Base-by-base conservation (phyloP, 192 early-diverging fungal species). In the Rhizophagus clarus region DNA sequence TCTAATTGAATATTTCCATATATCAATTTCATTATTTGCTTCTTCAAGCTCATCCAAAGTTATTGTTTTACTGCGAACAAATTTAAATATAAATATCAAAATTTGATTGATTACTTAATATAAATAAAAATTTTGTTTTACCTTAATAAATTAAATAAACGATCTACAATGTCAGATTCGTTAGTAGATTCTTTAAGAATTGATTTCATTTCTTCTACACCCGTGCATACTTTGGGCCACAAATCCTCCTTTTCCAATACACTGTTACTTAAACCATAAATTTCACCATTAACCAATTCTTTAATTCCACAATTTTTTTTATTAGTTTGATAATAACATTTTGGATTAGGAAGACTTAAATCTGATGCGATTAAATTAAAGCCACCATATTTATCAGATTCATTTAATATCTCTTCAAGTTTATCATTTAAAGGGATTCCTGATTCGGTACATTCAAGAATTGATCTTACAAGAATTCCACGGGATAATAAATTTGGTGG, bases 241-340 rank as follows among this genome's bases (percentile, higher is more conserved):
- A 84, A 84, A 34, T 76, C 37, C 14, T 34, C 24, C 17, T 76
- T 47, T 20, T 34, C 24, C 17, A 87, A 63, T 8, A 81, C 32
- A 17, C 81, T 82, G 34, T 87, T 87, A 29, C 84, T 85, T 31
- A 87, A 56, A 14, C 86, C 86, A 63, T 87, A 84, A 60, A 80
- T 62, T 26, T 67, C 64, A 26, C 74, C 74, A 5, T 61, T 20
- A 17, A 79, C 29, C 37, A 87, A 71, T 7, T 32, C 15, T 31
- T 34, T 60, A 32, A 80, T 67, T 1, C 40, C 28, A 20, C n/a
- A 14, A 12, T 80, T 42, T 37, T 49, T 47, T 81, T 82, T 72
- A 62, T 87, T 87, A 11, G 68, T 73, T 47, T 37, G 82, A 72
- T 85, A 84, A 31, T 47, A 47, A 51, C 79, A 67, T n/a, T 64